Percentiles rank a stretch among this genome's conserved stretches.
phyloP scores from a whole-genome alignment of 106 monocot genomes.

The Apostasia ramifera region DNA sequence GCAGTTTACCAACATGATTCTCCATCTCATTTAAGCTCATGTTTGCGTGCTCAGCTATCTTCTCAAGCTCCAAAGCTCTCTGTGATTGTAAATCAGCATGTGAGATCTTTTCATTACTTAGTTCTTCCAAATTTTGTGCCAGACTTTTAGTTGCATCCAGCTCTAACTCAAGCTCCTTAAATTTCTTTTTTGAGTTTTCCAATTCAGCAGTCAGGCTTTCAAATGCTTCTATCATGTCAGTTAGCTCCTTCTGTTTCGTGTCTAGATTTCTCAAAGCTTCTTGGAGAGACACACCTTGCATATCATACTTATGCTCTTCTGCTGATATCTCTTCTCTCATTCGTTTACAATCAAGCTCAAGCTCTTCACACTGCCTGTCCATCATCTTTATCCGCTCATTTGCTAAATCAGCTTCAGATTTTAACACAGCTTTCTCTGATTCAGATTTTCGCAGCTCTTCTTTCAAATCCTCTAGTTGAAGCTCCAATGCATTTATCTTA shows the following conservation, averaged over 20 bases:
- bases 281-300: constrained; percentile 38
- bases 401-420: constrained; percentile 28
- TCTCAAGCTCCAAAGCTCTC: constrained; percentile 49
- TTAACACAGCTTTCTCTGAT: constrained; percentile 38
- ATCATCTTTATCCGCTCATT: constrained; percentile 37
- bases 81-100: constrained; percentile 40
- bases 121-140: constrained; percentile 34
- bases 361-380: constrained; percentile 28
- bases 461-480: constrained; percentile 30
- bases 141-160: constrained; percentile 25
- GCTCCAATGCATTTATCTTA: constrained; percentile 34
- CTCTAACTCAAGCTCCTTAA: constrained; percentile 37
- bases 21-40: constrained; percentile 39
- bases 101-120: constrained; percentile 25
- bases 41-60: constrained; percentile 38
- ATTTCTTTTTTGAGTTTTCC: constrained; percentile 39
- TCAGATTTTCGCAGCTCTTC: constrained; percentile 41
- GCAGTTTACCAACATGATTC: constrained; percentile 33
- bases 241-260: constrained; percentile 41
- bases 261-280: constrained; percentile 41
- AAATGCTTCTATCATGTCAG: constrained; percentile 42
- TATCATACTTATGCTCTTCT: constrained; percentile 32
- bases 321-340: constrained; percentile 45
- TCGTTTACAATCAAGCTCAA: constrained; percentile 50
- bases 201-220: constrained; percentile 30